Evolutionary conservation across 257 asterid species (phyloP), one percentile per base, ranked within the genome.

Genomic region (Rhazya stricta): DNA sequence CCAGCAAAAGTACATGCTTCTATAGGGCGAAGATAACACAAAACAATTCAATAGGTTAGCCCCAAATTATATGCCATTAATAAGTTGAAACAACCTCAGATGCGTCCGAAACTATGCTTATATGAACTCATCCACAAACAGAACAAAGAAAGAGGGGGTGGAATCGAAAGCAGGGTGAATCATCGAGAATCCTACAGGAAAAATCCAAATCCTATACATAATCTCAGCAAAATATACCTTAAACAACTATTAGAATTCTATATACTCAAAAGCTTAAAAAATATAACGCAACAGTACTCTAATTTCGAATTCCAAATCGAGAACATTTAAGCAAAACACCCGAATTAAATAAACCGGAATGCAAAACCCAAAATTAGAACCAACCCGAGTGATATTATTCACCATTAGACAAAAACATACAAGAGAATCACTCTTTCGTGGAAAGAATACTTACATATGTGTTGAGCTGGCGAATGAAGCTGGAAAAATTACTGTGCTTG

Each of bases 381-480:
- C 21, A 73, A 16, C 45, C 61, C 62, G 50, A 27, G 36, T 19
- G 10, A 12, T 32, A 58, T 30, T 8, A 69, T 25, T 36, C 32
- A 45, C 1, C 11, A 58, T 10, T n/a, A 34, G 69, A 19, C 48
- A 8, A 19, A 7, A 51, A 9, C 19, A 21, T 9, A 3, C 30
- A 71, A 65, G 16, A 65, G 37, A 37, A 65, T 29, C 12, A 25
- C n/a, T 6, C n/a, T 50, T 19, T 32, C 8, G 73, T 41, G 43
- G 19, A 18, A 68, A 8, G 34, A 30, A 66, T 36, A 89, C 96
- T 88, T 86, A 95, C 99, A 86, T 95, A 92, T 3, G 99, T 92
- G 77, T 95, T 95, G 69, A 95, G 98, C 94, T 95, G 99, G 6
- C 99, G 94, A 63, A 95, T 76, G 85, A 95, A 95, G 84, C 98